These are phyloP conservation scores for Staphylotrichum longicolle DNA, from an alignment of 495 filamentous ascomycete genomes.

Conservation along the genomic window DNA sequence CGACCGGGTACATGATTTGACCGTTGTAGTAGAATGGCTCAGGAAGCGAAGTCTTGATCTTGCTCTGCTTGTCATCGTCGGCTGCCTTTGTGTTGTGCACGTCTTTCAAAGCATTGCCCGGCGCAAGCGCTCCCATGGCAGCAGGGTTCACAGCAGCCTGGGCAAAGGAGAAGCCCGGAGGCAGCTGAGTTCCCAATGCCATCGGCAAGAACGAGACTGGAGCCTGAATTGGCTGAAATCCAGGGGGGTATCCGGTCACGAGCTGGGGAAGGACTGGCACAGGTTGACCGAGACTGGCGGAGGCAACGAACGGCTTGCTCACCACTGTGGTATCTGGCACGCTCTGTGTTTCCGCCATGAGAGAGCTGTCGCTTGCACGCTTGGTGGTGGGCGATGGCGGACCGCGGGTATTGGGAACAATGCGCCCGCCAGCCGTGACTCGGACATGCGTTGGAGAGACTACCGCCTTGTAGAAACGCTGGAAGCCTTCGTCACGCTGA, in stretches of 20 bases:
- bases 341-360: constrained; percentile 18
- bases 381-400: constrained; percentile 45
- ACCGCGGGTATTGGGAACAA: constrained; percentile 56
- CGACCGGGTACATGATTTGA: constrained; percentile 47
- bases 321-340: constrained; percentile 21
- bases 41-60: constrained; percentile 44
- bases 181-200: constrained; percentile 31
- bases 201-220: constrained; percentile 34
- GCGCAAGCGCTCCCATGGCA: constrained; percentile 9
- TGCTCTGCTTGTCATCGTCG: constrained; percentile 35
- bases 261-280: constrained; percentile 27
- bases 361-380: constrained; percentile 37
- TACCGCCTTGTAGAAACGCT: constrained; percentile 55
- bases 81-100: constrained; percentile 29
- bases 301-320: constrained; percentile 21
- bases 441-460: constrained; percentile 55
- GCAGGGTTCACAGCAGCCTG: constrained; percentile 20
- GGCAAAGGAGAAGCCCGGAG: constrained; percentile 25
- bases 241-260: constrained; percentile 30
- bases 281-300: constrained; percentile 20
- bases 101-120: constrained; percentile 25
- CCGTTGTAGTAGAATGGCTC: constrained; percentile 52
- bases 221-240: constrained; percentile 32
- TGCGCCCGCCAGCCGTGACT: constrained; percentile 55
- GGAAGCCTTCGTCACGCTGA: constrained; percentile 54